Base-by-base conservation (phyloP, 768 basidiomycete species). In the Sporobolomyces pararoseus region DNA sequence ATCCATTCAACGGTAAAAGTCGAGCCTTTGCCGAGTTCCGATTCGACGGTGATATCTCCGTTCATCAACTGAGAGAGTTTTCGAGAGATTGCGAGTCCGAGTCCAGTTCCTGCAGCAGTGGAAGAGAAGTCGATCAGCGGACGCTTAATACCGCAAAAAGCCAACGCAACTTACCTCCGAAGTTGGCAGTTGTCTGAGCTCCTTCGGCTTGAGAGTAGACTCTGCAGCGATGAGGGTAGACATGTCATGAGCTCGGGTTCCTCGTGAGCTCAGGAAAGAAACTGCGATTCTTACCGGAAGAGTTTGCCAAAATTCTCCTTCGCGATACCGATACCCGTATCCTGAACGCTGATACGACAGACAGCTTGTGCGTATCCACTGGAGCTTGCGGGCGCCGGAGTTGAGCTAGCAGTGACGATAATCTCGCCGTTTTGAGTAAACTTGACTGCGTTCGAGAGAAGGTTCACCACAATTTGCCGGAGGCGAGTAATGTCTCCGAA, bases 171-270 rank as follows among this genome's bases (percentile, higher is more conserved):
- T 58, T 23, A 58, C 55, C 58, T 34, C 73, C 73, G 21, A 74
- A 74, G 49, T 68, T 70, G 27, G 51, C 47, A 4, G 63, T 32
- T n/a, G 72, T 73, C 10, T 63, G 61, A 10, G 66, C 62, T 2
- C 69, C 69, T 25, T 74, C 73, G 5, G 65, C 73, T 37, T 74
- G 73, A 16, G 73, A 74, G 59, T 57, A 74, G 59, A 71, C 69
- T 19, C 66, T 59, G 61, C 1, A 34, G 27, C 2, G 4, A 19
- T 32, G 32, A 25, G 4, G n/a, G n/a, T 21, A 21, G 39, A n/a
- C n/a, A n/a, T n/a, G n/a, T n/a, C n/a, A n/a, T 32, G 44, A n/a
- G 32, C 35, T 37, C 29, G 3, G 10, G 10, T 47, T 23, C 10
- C 10, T 13, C 46, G 12, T 19, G 3, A 12, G 55, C 35, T 14